phyloP scores from a whole-genome alignment of 176 grass and related monocot species.

The Miscanthus lutarioriparius region DNA sequence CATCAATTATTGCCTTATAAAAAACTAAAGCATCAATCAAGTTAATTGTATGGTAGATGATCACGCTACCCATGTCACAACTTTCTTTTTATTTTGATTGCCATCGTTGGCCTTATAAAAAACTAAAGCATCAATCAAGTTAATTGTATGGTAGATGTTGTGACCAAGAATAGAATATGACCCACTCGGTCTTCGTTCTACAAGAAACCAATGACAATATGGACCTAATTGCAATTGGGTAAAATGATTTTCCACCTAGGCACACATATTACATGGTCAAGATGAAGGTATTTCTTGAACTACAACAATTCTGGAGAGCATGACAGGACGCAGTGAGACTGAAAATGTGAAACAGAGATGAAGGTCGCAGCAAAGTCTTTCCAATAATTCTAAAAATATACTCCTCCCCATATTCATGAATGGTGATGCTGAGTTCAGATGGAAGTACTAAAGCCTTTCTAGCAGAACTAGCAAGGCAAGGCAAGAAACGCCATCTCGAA shows the following conservation, averaged over 20 bases:
- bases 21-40: background rate
- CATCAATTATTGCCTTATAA: no score
- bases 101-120: background rate
- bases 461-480: background rate
- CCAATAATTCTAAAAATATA: background rate
- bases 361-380: background rate
- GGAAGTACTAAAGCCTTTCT: background rate
- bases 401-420: background rate
- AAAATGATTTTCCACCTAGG: background rate
- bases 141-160: no score
- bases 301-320: background rate
- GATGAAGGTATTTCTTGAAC: background rate
- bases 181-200: background rate
- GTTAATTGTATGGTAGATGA: background rate
- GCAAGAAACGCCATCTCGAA: background rate
- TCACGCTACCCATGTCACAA: background rate
- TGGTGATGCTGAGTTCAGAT: slow-evolving; percentile 1
- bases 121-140: no score
- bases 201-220: background rate
- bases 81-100: background rate
- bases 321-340: background rate
- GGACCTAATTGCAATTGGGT: background rate
- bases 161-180: slow-evolving; percentile 1
- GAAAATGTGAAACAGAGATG: background rate
- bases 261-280: background rate